phyloP scores from a whole-genome alignment of 345 rosid genomes.

The Garcia nutans region DNA sequence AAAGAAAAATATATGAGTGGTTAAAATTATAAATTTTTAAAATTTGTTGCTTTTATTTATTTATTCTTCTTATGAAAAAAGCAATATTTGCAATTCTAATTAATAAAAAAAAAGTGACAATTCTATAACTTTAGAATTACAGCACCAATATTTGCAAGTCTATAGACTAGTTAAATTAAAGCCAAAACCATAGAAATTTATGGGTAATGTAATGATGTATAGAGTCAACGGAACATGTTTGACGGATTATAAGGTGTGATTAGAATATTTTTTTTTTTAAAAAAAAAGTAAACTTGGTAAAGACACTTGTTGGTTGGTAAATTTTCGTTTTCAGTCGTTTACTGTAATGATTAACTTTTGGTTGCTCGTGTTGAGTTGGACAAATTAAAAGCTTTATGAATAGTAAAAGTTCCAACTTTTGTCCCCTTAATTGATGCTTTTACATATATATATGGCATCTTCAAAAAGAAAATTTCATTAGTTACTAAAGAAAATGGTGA shows the following conservation, averaged over 20 bases:
- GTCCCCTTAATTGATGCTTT: background rate
- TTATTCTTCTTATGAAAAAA: no score
- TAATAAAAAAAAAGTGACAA: background rate
- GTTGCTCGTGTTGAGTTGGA: background rate
- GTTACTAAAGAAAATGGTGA: no score
- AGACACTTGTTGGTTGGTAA: background rate
- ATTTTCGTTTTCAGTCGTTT: background rate
- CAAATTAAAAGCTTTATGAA: background rate
- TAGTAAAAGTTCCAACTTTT: background rate
- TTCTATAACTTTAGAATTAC: background rate
- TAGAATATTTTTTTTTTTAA: no score
- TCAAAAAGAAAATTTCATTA: no score
- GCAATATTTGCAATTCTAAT: no score
- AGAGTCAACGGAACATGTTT: background rate
- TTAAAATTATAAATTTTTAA: no score
- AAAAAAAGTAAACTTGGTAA: background rate
- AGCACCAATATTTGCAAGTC: background rate
- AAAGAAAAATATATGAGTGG: no score
- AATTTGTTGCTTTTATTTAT: no score
- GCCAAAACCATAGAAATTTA: constrained; percentile 7
- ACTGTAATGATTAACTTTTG: no score
- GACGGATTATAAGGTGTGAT: background rate
- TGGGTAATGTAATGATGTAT: background rate
- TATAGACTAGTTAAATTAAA: background rate
- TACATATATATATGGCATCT: no score